Base-by-base conservation (phyloP, 768 basidiomycete genomes). In the Candolleomyces eurysporus region DNA sequence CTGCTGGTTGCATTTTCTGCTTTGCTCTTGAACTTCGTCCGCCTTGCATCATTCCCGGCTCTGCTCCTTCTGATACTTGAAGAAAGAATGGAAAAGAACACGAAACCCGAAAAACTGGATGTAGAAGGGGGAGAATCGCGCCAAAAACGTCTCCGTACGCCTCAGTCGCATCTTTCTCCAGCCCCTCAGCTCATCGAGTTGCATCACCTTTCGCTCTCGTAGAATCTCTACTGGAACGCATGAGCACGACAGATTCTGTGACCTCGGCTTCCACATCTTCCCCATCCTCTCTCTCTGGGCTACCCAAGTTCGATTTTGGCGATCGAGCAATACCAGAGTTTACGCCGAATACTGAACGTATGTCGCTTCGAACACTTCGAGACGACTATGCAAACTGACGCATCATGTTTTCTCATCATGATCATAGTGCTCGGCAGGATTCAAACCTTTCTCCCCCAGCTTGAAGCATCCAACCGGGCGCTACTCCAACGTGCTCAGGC, bases 371-470 rank as follows among this genome's bases (percentile, higher is more conserved):
- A 16, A 14, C 48, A 13, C 43, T 45, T 45, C 43, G 43, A 45
- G 43, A n/a, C 43, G 43, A n/a, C 13, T 45, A 45, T 4, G 26
- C 26, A 26, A 26, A 26, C 26, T 26, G 26, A 26, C 26, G 4
- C 26, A n/a, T 4, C 26, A 26, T 4, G 26, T 26, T 26, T 26
- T n/a, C 26, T 26, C 26, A 26, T 26, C 2, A 2, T 63, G 91
- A 26, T 26, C 2, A 2, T 63, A 91, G 90, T 91, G 19, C 75
- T 92, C 6, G 78, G 83, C 10, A 84, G 89, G 17, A 78, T 90
- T 4, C 82, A 85, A 68, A 81, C 84, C 0, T 91, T 91, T 68
- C 80, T 91, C 5, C 88, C 89, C 2, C 76, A 84, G 64, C 75
- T 91, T 17, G 82, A 85, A 51, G 86, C 85, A 13, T 87, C 89